Evolutionary conservation across 768 basidiomycete genomes (phyloP), one percentile per base, ranked within the genome.

Genomic region (Fomitopsis serialis): DNA sequence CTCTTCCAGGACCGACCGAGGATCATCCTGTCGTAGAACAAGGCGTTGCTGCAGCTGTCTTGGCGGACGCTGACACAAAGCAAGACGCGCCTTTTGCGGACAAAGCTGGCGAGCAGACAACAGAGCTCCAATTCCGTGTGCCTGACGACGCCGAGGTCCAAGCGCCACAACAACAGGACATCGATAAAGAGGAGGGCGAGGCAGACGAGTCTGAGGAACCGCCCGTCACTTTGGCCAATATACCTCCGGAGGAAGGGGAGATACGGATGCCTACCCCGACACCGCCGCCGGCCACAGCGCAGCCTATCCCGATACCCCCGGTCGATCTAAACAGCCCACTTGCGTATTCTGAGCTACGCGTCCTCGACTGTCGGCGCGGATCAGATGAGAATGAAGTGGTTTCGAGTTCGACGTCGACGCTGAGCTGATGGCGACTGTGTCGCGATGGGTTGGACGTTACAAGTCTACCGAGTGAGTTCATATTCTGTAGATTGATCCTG

Each of bases 391-490:
- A 19, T 24, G 15, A 36, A 3, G 27, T 55, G 2, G 24, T 48
- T 27, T 59, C 9, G 44, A 45, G 5, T 62, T 59, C 36, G 54
- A 59, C 40, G 54, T 62, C 43, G 48, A 43, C 21, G 34, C 36
- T 6, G 56, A 49, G 2, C 50, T 54, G 19, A 43, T 51, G 19
- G 50, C 52, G 12, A 42, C 50, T 7, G 24, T 57, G 24, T 19
- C 50, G 3, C 45, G 49, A 15, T 62, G 61, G 61, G 54, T 47
- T 0, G 29, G 23, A 5, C 56, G 56, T 3, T 27, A 50, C 9
- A 37, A 37, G 22, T 24, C 29, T 24, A 50, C 23, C 8, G 51
- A 55, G 55, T 58, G 50, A 21, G 57, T 35, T 15, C 15, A 13
- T n/a, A 32, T 32, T 5, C n/a, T 22, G 22, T 12, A 22, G 10